phyloP scores from a whole-genome alignment of 805 yeast species.

The Maudiozyma barnettii region DNA sequence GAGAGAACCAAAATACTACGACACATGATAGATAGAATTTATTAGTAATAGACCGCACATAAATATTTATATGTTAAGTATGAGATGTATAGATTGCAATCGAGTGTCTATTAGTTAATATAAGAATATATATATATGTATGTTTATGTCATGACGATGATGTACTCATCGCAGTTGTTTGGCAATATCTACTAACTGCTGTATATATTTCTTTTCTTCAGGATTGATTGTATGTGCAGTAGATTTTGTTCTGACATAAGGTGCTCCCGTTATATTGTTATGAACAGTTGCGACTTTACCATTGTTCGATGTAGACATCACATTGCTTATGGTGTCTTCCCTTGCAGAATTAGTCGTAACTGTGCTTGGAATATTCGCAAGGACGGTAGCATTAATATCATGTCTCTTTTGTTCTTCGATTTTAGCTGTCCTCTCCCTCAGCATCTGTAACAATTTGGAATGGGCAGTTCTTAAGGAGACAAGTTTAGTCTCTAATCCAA shows the following conservation, averaged over 20 bases:
- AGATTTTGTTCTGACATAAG: not conserved
- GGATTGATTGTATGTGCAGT: constrained; percentile 3
- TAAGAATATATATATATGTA: no score
- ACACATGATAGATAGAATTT: not conserved
- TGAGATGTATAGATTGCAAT: no score
- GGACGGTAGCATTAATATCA: constrained; percentile 5
- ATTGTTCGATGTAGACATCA: not conserved
- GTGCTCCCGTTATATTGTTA: not conserved
- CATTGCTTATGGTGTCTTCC: not conserved
- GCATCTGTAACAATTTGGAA: constrained; percentile 30
- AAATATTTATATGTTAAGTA: no score
- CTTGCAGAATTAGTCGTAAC: not conserved
- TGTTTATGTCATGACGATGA: no score
- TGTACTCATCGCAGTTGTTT: constrained; percentile 1
- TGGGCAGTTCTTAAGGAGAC: constrained; percentile 52
- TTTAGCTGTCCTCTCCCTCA: constrained; percentile 26
- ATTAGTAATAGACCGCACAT: no score
- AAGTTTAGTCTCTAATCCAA: constrained; percentile 30
- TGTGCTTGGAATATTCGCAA: not conserved
- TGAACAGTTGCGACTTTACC: not conserved
- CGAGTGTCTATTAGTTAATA: no score
- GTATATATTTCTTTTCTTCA: constrained; percentile 9
- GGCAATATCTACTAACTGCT: constrained; percentile 6
- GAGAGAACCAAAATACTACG: no score
- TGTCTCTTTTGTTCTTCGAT: constrained; percentile 13